A percentile compares a stretch with the other conserved stretches of the same genome.
Evolutionary conservation across 768 basidiomycete genomes (phyloP).

Genomic region (Leucosporidium scottii): DNA sequence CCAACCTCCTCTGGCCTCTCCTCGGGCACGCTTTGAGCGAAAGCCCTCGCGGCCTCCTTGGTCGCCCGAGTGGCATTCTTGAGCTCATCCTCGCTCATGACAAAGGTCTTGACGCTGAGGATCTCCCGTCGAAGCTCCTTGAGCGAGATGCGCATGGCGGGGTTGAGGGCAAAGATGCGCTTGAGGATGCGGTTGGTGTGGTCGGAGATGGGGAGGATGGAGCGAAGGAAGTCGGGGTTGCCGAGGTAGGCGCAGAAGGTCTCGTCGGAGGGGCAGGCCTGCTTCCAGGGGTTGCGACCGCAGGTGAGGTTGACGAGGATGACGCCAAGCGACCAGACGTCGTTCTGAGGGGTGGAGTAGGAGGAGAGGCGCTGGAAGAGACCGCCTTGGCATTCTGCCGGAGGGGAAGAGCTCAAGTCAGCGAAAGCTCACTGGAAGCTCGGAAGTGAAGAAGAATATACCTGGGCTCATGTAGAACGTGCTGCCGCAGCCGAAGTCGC

Average conservation of each 20-base stretch:
- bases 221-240: conserved; percentile 57
- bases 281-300: conserved; percentile 69
- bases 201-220: conserved; percentile 65
- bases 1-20: conserved; percentile 13
- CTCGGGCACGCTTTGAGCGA: conserved; percentile 20
- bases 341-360: conserved; percentile 73
- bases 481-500: conserved; percentile 90
- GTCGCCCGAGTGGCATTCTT: conserved; percentile 35
- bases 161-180: conserved; percentile 63
- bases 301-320: conserved; percentile 66
- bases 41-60: conserved; percentile 36
- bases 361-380: conserved; percentile 44
- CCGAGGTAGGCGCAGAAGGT: conserved; percentile 72
- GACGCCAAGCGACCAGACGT: conserved; percentile 94
- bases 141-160: conserved; percentile 57
- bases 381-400: conserved; percentile 52
- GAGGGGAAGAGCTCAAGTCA: conserved; percentile 17
- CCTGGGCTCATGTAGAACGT: conserved; percentile 97
- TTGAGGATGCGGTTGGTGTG: conserved; percentile 61
- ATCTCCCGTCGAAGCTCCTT: conserved; percentile 56
- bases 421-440: conserved; percentile 26
- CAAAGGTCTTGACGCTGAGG: conserved; percentile 33
- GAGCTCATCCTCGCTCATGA: conserved; percentile 37
- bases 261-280: conserved; percentile 57
- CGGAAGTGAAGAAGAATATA: conserved; percentile 22